Base-by-base conservation (phyloP, 805 yeast species). In the Lachancea quebecensis region DNA sequence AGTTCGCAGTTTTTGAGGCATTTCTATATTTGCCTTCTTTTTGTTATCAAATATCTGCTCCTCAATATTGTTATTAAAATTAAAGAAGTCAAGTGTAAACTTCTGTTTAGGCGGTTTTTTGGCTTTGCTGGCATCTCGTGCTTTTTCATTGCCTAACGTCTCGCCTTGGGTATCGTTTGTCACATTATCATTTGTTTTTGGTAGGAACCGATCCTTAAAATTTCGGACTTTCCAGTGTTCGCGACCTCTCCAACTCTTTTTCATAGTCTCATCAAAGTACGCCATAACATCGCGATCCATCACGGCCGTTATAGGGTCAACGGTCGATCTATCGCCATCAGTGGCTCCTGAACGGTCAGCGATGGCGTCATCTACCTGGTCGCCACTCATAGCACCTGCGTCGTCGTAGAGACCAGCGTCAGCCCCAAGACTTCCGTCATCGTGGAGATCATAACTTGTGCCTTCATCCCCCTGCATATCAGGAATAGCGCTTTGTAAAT, bases 181-280 rank as follows among this genome's bases (percentile, higher is more conserved):
- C 18, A 33, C 41, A 34, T 32, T 29, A 16, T 40, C 47, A 11
- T 35, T 29, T 16, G 39, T 18, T 33, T 52, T 45, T 14, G 36
- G 25, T 7, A 38, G 37, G 45, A 37, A 21, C 37, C 42, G 50
- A 51, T 72, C 71, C 55, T 78, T 82, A 39, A 82, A 62, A 11
- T 78, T 75, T 35, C 75, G 69, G 10, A 91, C 83, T 64, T 84
- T 85, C 97, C 97, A 91, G 65, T 87, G 95, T 52, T 86, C 91
- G 11, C 91, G 85, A 8, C 97, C 97, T 27, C 95, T 77, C 96
- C 97, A 90, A 59, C 79, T 84, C 38, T 62, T 62, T 46, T 72
- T 76, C 64, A 87, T 71, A 16, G 79, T 73, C 43, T 79, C 80
- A 59, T 89, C 96, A 63, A 88, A 88, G 59, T 87, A 84, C 2